phyloP scores from a whole-genome alignment of 1,284 basidiomycete genomes.

The Malassezia arunalokei region DNA sequence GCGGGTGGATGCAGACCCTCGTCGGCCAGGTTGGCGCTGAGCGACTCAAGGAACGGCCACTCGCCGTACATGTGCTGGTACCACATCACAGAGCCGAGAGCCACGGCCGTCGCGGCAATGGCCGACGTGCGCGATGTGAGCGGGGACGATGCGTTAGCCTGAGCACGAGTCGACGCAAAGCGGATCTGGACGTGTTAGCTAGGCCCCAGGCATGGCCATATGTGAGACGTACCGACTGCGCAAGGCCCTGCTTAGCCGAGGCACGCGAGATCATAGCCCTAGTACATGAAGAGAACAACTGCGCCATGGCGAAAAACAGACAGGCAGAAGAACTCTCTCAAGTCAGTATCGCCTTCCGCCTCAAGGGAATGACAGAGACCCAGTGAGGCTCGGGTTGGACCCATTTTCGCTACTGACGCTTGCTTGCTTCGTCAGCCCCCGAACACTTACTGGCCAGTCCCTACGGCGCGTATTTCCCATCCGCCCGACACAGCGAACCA shows the following conservation, averaged over 20 bases:
- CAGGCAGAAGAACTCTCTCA: conserved; percentile 5
- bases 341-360: conserved; percentile 9
- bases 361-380: conserved; percentile 11
- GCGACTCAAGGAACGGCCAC: conserved; percentile 34
- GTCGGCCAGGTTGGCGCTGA: conserved; percentile 52
- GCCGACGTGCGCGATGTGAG: conserved; percentile 66
- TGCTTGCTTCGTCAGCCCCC: background rate
- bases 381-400: conserved; percentile 15
- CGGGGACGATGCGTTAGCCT: conserved; percentile 38
- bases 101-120: conserved; percentile 62
- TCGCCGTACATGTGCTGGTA: conserved; percentile 88
- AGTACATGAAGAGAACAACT: conserved; percentile 14
- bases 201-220: background rate
- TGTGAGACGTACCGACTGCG: conserved; percentile 12
- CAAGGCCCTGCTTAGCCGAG: conserved; percentile 1
- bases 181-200: conserved; percentile 22
- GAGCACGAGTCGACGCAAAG: conserved; percentile 31
- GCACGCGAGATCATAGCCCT: conserved; percentile 9
- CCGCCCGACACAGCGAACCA: conserved; percentile 8
- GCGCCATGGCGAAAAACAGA: conserved; percentile 9
- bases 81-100: conserved; percentile 82
- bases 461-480: conserved; percentile 9
- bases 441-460: conserved; percentile 3
- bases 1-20: conserved; percentile 80
- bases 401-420: conserved; percentile 9